Evolutionary conservation across 257 asterid species (phyloP).

Genomic region (Solanum dulcamara): DNA sequence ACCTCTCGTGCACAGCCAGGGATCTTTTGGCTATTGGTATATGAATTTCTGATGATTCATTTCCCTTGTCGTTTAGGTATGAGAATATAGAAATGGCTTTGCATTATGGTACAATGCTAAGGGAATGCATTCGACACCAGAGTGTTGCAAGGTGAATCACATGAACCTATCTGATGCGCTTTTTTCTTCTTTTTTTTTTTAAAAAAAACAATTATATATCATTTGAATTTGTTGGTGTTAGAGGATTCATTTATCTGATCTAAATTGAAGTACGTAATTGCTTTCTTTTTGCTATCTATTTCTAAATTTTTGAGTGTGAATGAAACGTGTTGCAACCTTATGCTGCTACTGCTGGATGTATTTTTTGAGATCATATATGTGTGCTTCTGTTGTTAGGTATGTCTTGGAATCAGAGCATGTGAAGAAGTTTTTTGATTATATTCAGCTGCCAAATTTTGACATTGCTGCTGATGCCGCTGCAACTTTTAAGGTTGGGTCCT

Average conservation of each 20-base stretch:
- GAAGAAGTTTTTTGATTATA: conserved; percentile 38
- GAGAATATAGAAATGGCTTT: conserved; percentile 80
- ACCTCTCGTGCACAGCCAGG: too few relatives aligned
- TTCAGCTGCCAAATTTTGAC: conserved; percentile 39
- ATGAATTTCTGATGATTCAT: conserved; percentile 7
- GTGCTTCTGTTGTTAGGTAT: conserved; percentile 12
- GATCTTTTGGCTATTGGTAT: not conserved
- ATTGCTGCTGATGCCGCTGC: conserved; percentile 49
- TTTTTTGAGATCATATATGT: not conserved
- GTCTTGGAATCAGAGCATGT: conserved; percentile 37
- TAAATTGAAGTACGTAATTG: not conserved
- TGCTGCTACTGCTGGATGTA: not conserved
- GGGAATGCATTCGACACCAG: conserved; percentile 99
- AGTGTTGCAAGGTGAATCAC: conserved; percentile 72
- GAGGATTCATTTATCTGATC: not conserved
- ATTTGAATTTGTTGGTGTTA: not conserved
- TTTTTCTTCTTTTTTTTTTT: not conserved
- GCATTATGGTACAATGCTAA: conserved; percentile 90
- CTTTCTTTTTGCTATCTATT: not conserved
- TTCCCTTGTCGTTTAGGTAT: conserved; percentile 34
- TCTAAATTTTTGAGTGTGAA: not conserved
- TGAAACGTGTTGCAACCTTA: not conserved
- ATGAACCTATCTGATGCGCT: not conserved
- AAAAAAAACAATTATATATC: not conserved
- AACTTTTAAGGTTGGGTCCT: conserved; percentile 30